A percentile compares a stretch with the other conserved stretches of the same genome.
Conservation (phyloP, 352 stramenopile genomes). For the Pythium guiyangense region DNA sequence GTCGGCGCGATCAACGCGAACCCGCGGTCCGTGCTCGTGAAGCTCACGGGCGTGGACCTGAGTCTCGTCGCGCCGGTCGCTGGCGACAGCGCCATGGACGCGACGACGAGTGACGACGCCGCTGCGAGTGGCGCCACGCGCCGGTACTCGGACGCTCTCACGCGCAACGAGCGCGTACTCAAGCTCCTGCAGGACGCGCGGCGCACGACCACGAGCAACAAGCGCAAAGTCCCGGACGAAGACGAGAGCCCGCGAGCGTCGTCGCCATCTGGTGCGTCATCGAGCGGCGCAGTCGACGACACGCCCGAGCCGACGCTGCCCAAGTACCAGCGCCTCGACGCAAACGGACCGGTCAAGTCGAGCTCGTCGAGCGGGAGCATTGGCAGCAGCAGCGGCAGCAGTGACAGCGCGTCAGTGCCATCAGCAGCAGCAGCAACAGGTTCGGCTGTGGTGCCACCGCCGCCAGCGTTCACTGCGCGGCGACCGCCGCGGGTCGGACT, state of each 20-base stretch:
- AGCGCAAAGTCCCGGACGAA: conserved; percentile 49
- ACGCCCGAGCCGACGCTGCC: conserved; percentile 23
- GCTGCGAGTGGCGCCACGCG: conserved; percentile 5
- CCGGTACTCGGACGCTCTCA: conserved; percentile 36
- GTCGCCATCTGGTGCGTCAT: conserved; percentile 12
- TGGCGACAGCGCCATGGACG: background rate
- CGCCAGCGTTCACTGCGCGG: conserved; percentile 1
- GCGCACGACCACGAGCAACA: conserved; percentile 18
- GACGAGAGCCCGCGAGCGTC: conserved; percentile 1
- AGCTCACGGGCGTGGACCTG: conserved; percentile 76
- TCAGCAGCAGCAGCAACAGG: conserved; percentile 13
- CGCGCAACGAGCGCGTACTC: conserved; percentile 53
- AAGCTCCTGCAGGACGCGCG: conserved; percentile 41
- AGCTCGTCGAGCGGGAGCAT: conserved; percentile 44
- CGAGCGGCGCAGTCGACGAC: conserved; percentile 14
- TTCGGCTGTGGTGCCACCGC: conserved; percentile 1
- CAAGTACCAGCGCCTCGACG: conserved; percentile 48
- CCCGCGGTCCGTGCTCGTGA: conserved; percentile 55
- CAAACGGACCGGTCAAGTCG: conserved; percentile 29
- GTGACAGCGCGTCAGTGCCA: conserved; percentile 11
- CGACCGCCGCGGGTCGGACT: conserved; percentile 33
- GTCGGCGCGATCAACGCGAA: conserved; percentile 70
- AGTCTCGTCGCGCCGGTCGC: conserved; percentile 28
- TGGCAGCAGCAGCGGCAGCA: conserved; percentile 29
- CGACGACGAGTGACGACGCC: background rate